Base-by-base conservation (phyloP, 192 early-diverging fungal genomes). In the Coemansia umbellata region DNA sequence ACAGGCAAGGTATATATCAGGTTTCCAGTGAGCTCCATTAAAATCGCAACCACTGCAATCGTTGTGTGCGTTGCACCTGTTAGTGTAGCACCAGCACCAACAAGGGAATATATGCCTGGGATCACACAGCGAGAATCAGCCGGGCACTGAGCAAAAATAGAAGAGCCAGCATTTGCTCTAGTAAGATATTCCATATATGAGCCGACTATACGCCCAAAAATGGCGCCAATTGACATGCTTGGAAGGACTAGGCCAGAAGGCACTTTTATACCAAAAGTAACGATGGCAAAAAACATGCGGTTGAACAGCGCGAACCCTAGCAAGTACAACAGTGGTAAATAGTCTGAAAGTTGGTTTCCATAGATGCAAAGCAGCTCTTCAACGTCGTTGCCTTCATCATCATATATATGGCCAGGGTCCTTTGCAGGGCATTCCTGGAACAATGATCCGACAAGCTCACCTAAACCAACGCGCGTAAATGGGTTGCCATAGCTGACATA, bases 371-470 rank as follows among this genome's bases (percentile, higher is more conserved):
- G 69, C 6, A 86, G 82, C 50, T 80, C 74, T 50, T 88, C 84
- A 32, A 67, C 45, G 30, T 85, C 82, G 39, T 49, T 40, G 10
- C 82, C 73, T 19, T 74, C 79, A 18, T 41, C 45, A 27, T 64
- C 57, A 26, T 53, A 36, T 10, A 45, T 53, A 30, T 42, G 37
- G 22, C 39, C 41, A 27, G 37, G 39, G 44, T 31, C 50, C 6
- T 21, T 51, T 13, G 81, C 58, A 8, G 80, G 80, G 45, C 95
- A 98, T 55, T 96, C 95, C 23, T 86, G 83, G 66, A 98, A 97
- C 39, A 98, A 79, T 52, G 83, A 84, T 11, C 87, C 85, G 3
- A 95, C 81, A 48, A 98, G 81, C 53, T 95, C 90, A n/a, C 81
- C 86, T 8, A 85, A 80, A 55, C 88, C 87, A 22, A 95, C 81